Base-by-base conservation (phyloP, 768 basidiomycete genomes). In the Hypsizygus marmoreus region DNA sequence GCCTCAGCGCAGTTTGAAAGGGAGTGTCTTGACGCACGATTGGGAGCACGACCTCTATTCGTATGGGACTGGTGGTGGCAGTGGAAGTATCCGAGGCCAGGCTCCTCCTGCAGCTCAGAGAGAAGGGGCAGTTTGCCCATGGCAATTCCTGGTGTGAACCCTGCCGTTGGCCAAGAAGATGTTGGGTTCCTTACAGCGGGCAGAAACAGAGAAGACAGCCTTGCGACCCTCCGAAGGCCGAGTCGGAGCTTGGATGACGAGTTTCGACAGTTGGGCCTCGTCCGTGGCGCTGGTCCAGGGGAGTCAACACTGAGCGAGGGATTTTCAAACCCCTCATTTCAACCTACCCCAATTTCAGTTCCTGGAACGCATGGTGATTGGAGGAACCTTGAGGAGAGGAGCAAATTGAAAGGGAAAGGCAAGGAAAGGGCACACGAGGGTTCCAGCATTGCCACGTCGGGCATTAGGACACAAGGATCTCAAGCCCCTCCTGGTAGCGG, bases 91-190 rank as follows among this genome's bases (percentile, higher is more conserved):
- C 14, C 22, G 59, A 45, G 57, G 62, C 22, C 30, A 42, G 16
- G 33, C 34, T 39, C 47, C 45, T 12, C 47, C 37, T 23, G 37
- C 19, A 29, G 47, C 33, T 44, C 43, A 8, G 58, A 53, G 30
- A 72, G 81, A 44, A 71, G 79, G 47, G 79, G 79, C 10, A 86
- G 83, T 54, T 56, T 79, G 12, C 82, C 85, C n/a, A 77, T 84
- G 67, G 71, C 74, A 31, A 83, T 84, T 10, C 77, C 82, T 13
- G 73, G 70, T 13, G 57, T 62, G 3, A 53, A 62, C 10, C 31
- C 56, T 4, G 43, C 43, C 13, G 30, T 40, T 19, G 41, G 51
- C 13, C 14, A 25, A 9, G 35, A 39, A 20, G 53, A 49, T 8
- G 51, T 62, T 23, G 56, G 40, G 39, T 46, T 42, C 3, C 58